Evolutionary conservation across 2,329 filamentous ascomycete genomes (phyloP).

Genomic region (Diplodia intermedia): DNA sequence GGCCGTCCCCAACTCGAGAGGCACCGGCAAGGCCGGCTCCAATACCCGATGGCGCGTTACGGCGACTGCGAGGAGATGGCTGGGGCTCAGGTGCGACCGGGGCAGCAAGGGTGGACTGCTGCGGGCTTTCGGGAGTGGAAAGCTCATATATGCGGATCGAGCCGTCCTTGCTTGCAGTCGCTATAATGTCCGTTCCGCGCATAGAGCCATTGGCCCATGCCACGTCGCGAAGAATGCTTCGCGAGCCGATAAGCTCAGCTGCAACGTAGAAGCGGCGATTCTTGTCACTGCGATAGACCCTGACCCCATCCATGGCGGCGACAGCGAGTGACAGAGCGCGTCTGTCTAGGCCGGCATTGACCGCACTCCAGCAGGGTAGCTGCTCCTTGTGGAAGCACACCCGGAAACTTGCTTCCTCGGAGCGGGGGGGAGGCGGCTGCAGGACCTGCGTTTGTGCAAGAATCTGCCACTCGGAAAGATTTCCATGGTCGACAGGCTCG

Average conservation of each 20-base stretch:
- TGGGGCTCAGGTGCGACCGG: conserved; percentile 28
- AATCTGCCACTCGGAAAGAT: conserved; percentile 74
- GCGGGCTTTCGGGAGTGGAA: conserved; percentile 62
- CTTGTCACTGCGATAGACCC: conserved; percentile 79
- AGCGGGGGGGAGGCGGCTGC: conserved; percentile 68
- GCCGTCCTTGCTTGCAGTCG: conserved; percentile 92
- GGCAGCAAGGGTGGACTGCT: conserved; percentile 42
- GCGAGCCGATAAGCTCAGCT: conserved; percentile 75
- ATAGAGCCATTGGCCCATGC: conserved; percentile 94
- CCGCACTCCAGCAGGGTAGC: conserved; percentile 76
- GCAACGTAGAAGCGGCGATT: conserved; percentile 85
- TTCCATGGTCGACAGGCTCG: conserved; percentile 86
- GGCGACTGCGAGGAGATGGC: conserved; percentile 28
- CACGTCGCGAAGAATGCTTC: conserved; percentile 75
- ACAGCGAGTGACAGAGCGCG: conserved; percentile 84
- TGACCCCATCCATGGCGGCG: conserved; percentile 82
- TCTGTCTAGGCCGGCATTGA: conserved; percentile 79
- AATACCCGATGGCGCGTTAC: conserved; percentile 58
- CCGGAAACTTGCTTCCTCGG: conserved; percentile 86
- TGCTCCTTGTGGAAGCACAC: conserved; percentile 89
- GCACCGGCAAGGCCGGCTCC: conserved; percentile 59
- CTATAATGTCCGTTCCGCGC: conserved; percentile 86
- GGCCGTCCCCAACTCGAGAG: conserved; percentile 53
- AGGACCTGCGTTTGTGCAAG: conserved; percentile 80
- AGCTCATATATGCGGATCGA: conserved; percentile 87